Evolutionary conservation across 2,329 filamentous ascomycete species (phyloP), one percentile per base, ranked within the genome.

Genomic region (Cladophialophora yegresii): DNA sequence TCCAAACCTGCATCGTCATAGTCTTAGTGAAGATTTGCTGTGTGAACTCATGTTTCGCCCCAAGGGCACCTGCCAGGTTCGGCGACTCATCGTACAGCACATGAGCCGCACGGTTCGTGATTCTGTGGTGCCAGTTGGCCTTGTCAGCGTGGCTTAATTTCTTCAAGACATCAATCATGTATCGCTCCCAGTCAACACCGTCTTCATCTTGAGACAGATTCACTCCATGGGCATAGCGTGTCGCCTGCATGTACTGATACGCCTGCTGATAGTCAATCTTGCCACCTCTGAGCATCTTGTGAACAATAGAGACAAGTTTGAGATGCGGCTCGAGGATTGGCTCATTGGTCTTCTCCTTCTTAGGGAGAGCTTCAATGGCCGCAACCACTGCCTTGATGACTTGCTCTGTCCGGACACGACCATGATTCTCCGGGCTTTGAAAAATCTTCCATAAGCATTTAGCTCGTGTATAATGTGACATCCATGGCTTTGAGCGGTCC

Each of bases 1-100:
- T 93, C 93, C 93, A 97, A 3, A 97, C 92, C 73, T 96, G 93
- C 75, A 96, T 88, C 1, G 90, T 89, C 89, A 96, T 96, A 0
- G 92, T 96, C 78, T 96, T 96, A 45, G 93, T 96, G 70, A 96
- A 93, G 60, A 96, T 89, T 49, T 96, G 89, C 59, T 86, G 84
- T 56, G 92, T 93, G 13, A 96, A 85, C 61, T 93, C 90, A 72
- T 88, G 85, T 70, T 92, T 93, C 23, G 90, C 88, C 33, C 84
- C 85, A 13, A 83, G 76, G 4, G 83, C 83, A 10, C 83, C 81
- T 69, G 81, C 71, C n/a, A 82, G 76, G 58, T 81, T 80, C 54
- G 80, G 79, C 10, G 76, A 71, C 47, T 84, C 83, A 63, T 88
- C 82, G 69, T 85, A 89, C 6, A 88, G 78, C 47, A 89, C 81